Evolutionary conservation across 164 flowering plant species (phyloP).

Genomic region (Nymphaea thermarum): DNA sequence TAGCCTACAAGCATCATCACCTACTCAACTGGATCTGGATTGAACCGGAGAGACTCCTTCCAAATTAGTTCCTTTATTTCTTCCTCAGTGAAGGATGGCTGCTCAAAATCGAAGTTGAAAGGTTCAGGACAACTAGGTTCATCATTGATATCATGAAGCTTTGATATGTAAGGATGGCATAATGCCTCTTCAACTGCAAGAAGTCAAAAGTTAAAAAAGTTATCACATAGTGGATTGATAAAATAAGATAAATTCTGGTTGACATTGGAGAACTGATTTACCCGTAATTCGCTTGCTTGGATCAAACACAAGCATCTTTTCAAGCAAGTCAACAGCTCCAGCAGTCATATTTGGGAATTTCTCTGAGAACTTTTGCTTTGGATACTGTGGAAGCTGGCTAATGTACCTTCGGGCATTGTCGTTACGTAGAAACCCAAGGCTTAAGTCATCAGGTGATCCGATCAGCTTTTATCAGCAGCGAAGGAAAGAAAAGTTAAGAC

Average conservation of each 20-base stretch:
- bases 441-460: slow-evolving; percentile 91
- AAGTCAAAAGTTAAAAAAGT: background rate
- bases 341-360: slow-evolving; percentile 62
- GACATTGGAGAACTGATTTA: slow-evolving; percentile 11
- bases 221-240: background rate
- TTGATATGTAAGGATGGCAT: slow-evolving; percentile 42
- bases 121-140: slow-evolving; percentile 54
- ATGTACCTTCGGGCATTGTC: slow-evolving; percentile 89
- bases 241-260: background rate
- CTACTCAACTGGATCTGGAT: slow-evolving; percentile 16
- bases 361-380: slow-evolving; percentile 55
- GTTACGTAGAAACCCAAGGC: slow-evolving; percentile 92
- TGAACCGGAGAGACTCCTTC: slow-evolving; percentile 41
- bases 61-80: slow-evolving; percentile 65
- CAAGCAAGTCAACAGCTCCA: slow-evolving; percentile 68
- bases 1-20: background rate
- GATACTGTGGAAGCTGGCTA: slow-evolving; percentile 82
- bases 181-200: slow-evolving; percentile 57
- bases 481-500: background rate
- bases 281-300: slow-evolving; percentile 88
- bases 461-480: slow-evolving; percentile 39
- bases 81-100: slow-evolving; percentile 38
- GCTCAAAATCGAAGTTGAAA: slow-evolving; percentile 52
- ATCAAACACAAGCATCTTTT: slow-evolving; percentile 93
- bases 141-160: slow-evolving; percentile 72